Evolutionary conservation across 2,329 filamentous ascomycete species (phyloP), one percentile per base, ranked within the genome.

Genomic region (Colletotrichum lupini): DNA sequence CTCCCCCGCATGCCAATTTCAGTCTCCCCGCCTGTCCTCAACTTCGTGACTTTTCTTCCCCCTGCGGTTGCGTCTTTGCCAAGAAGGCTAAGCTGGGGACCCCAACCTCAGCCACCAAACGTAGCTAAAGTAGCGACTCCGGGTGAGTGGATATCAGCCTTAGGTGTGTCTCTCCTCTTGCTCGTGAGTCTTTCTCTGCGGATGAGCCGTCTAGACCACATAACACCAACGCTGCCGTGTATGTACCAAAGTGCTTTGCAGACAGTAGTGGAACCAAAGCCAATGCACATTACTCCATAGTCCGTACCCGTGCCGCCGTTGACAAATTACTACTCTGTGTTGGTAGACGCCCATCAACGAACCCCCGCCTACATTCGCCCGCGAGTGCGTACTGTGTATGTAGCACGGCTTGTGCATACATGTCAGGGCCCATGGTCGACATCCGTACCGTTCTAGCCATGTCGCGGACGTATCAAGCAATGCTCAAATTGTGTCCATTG

Each of bases 1-100:
- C 53, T 65, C 59, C 70, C 70, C 71, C 71, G 67, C 71, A 73
- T 49, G 11, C 28, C 61, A 73, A 66, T 73, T 28, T 73, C 61
- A 30, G 22, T 56, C 49, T 35, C 16, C 42, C 42, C 53, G 59
- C 53, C 66, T 28, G 59, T 35, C 69, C 26, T 26, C 52, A 32
- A 56, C 30, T 56, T 42, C 32, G n/a, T 42, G 24, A 56, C 30
- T 56, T 42, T 26, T 22, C 42, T 35, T 11, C 46, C 60, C 67
- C 46, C 26, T 46, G 35, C 52, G 30, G 58, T 28, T 55, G 55
- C 66, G 30, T 32, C 32, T 37, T 24, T 32, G 71, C 70, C 71
- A 73, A 73, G 71, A 60, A 28, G 32, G 8, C 28, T 26, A 60
- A 71, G 60, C 67, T 66, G 60, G 67, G 67, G 37, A 19, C 60